These are phyloP conservation scores for Mixia osmundae DNA, from an alignment of 1,284 basidiomycete species.

Conservation along the genomic window DNA sequence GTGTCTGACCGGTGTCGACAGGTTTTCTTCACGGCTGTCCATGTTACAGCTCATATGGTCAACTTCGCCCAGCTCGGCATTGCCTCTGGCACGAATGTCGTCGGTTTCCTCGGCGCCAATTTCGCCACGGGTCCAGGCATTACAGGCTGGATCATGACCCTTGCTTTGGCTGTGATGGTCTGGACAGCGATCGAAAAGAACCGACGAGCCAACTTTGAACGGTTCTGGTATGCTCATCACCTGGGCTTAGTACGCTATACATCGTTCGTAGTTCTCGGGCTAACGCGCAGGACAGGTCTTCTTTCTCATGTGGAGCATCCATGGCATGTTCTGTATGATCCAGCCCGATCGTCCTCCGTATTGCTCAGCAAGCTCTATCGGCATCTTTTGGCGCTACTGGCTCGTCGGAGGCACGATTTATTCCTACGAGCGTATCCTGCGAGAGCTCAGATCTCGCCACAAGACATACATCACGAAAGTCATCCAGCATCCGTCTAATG, in stretches of 20 bases:
- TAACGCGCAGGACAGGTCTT: too few species aligned
- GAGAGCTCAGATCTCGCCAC: constrained; percentile 65
- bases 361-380: constrained; percentile 59
- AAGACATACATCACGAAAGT: constrained; percentile 74
- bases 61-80: constrained; percentile 32
- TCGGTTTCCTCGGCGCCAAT: constrained; percentile 46
- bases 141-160: constrained; percentile 82
- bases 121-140: constrained; percentile 44
- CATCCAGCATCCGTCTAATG: constrained; percentile 65
- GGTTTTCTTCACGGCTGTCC: constrained; percentile 43
- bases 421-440: constrained; percentile 58
- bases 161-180: constrained; percentile 44
- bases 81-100: constrained; percentile 30
- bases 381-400: constrained; percentile 77
- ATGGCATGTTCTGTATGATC: constrained; percentile 81
- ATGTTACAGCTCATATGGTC: constrained; percentile 50
- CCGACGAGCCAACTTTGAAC: constrained; percentile 32
- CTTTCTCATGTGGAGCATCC: neutral
- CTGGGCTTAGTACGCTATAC: constrained; percentile 50
- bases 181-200: constrained; percentile 55
- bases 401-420: constrained; percentile 60
- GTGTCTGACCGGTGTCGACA: too few species aligned
- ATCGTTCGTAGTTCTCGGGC: neutral
- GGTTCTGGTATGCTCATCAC: constrained; percentile 47
- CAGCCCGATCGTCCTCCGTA: constrained; percentile 36